Evolutionary conservation across 2,329 filamentous ascomycete species (phyloP).

Genomic region (Ophiostoma ulmi): DNA sequence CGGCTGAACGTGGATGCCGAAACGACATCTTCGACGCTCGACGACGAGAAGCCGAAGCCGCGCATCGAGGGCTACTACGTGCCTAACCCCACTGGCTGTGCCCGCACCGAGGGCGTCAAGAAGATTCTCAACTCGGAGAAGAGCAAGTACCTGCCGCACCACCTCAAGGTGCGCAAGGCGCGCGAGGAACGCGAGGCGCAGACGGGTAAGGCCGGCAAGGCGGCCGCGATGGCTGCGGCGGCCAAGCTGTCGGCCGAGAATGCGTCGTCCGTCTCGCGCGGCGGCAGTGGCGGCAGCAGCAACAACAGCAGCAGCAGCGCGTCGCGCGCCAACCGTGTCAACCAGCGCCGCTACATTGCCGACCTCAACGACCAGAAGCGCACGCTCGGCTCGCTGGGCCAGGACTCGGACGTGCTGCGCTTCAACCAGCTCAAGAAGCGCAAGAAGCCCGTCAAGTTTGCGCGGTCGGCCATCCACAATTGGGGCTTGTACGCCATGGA

Average conservation of each 20-base stretch:
- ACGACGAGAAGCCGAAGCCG: slow-evolving; percentile 28
- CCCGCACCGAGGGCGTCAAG: slow-evolving; percentile 87
- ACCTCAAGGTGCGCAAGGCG: slow-evolving; percentile 89
- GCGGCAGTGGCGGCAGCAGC: slow-evolving; percentile 33
- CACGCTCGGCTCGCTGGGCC: slow-evolving; percentile 51
- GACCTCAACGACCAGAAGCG: slow-evolving; percentile 95
- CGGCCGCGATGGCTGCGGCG: slow-evolving; percentile 63
- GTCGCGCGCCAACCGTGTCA: slow-evolving; percentile 88
- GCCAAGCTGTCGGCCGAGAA: slow-evolving; percentile 62
- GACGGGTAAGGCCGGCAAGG: slow-evolving; percentile 56
- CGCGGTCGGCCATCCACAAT: slow-evolving; percentile 94
- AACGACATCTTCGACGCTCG: slow-evolving; percentile 17
- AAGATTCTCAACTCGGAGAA: slow-evolving; percentile 97
- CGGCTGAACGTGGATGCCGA: slow-evolving; percentile 47
- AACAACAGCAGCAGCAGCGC: slow-evolving; percentile 7
- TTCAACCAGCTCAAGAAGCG: slow-evolving; percentile 99
- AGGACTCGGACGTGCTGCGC: slow-evolving; percentile 83
- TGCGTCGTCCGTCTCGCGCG: slow-evolving; percentile 53
- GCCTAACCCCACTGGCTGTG: slow-evolving; percentile 75
- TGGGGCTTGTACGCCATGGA: slow-evolving; percentile 98
- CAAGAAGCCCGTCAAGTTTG: slow-evolving; percentile 98
- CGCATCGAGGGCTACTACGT: slow-evolving; percentile 70
- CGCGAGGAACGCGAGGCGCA: slow-evolving; percentile 84
- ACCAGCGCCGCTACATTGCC: slow-evolving; percentile 88
- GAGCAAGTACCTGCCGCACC: slow-evolving; percentile 94